Conservation (phyloP, 2,329 filamentous ascomycete species). For the Pseudogymnoascus sp. region DNA sequence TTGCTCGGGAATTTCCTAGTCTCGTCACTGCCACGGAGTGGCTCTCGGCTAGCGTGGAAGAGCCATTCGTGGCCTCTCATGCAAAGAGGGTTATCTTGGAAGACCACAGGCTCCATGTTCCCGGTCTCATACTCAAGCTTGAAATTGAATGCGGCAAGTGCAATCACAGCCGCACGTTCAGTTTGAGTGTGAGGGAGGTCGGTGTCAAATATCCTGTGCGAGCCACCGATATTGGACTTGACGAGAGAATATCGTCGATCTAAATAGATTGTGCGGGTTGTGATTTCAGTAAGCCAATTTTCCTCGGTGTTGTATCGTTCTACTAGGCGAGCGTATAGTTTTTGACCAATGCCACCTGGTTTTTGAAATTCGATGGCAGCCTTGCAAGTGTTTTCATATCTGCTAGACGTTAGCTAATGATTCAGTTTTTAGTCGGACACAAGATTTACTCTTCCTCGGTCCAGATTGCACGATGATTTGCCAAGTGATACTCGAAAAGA, state of each 20-base stretch:
- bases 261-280: not conserved
- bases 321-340: constrained; percentile 15
- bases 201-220: constrained; percentile 6
- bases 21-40: constrained; percentile 18
- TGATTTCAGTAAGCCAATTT: constrained; percentile 1
- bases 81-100: constrained; percentile 21
- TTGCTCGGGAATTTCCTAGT: constrained; percentile 23
- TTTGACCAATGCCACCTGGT: constrained; percentile 12
- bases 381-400: constrained; percentile 9
- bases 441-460: constrained; percentile 10
- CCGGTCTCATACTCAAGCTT: constrained; percentile 21
- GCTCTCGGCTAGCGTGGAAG: constrained; percentile 27
- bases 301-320: constrained; percentile 11
- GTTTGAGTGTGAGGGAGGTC: constrained; percentile 22
- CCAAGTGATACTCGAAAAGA: constrained; percentile 10
- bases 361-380: constrained; percentile 10
- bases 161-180: constrained; percentile 25
- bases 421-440: not conserved
- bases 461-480: not conserved
- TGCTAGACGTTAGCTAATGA: not conserved
- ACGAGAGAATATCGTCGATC: constrained; percentile 8
- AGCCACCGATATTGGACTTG: constrained; percentile 9
- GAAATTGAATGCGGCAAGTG: constrained; percentile 22
- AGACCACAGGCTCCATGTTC: constrained; percentile 14
- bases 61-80: constrained; percentile 24